phyloP scores from a whole-genome alignment of 1,284 basidiomycete species.

The Cryptococcus sp. region DNA sequence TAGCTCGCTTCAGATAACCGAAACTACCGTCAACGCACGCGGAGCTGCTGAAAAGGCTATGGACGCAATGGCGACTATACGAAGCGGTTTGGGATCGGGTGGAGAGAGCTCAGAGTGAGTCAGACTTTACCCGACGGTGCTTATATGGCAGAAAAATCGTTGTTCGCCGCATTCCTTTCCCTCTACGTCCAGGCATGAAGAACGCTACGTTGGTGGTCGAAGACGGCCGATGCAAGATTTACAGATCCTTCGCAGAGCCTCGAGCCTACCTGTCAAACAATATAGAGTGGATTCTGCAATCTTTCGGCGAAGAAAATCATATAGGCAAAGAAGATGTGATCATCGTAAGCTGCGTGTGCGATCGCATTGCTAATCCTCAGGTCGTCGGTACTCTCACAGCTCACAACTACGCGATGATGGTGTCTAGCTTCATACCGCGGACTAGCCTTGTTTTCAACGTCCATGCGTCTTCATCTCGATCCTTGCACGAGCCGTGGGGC shows the following conservation, averaged over 20 bases:
- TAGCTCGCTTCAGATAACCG: slow-evolving; percentile 53
- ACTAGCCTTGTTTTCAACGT: slow-evolving; percentile 61
- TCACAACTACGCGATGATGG: slow-evolving; percentile 58
- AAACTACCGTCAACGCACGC: slow-evolving; percentile 59
- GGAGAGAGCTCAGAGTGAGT: slow-evolving; percentile 45
- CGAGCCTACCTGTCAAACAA: slow-evolving; percentile 72
- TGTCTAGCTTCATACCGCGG: slow-evolving; percentile 27
- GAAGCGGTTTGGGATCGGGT: slow-evolving; percentile 49
- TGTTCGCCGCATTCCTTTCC: slow-evolving; percentile 62
- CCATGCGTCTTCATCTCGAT: slow-evolving; percentile 55
- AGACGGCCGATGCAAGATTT: slow-evolving; percentile 66
- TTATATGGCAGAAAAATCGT: slow-evolving; percentile 54
- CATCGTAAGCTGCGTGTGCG: slow-evolving; percentile 57
- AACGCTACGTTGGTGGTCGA: slow-evolving; percentile 68
- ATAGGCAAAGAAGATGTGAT: slow-evolving; percentile 70
- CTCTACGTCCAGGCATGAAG: slow-evolving; percentile 65
- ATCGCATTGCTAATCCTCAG: slow-evolving; percentile 48
- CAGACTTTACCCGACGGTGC: neutral
- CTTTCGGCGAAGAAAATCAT: slow-evolving; percentile 60
- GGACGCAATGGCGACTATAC: slow-evolving; percentile 62
- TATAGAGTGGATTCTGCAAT: slow-evolving; percentile 63
- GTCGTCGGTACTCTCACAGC: slow-evolving; percentile 68
- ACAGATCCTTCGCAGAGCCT: slow-evolving; percentile 63
- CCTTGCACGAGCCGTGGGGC: slow-evolving; percentile 65
- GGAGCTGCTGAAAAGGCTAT: slow-evolving; percentile 61